Percentiles rank a stretch among this genome's conserved stretches.
Evolutionary conservation across 2,329 filamentous ascomycete species (phyloP).

Genomic region (Calonectria naviculata): DNA sequence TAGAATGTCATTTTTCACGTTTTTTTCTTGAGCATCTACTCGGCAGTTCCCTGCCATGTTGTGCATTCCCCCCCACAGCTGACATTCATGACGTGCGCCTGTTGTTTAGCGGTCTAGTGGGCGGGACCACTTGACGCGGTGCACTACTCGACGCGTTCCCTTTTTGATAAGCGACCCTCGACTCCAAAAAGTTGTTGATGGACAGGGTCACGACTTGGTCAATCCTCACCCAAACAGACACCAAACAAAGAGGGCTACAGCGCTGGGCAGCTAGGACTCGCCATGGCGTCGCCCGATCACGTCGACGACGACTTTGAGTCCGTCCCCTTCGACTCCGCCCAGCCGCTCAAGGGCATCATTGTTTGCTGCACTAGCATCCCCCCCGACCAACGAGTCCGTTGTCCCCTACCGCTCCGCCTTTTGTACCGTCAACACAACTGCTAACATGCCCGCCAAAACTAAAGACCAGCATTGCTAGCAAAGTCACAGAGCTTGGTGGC

Average conservation of each 20-base stretch:
- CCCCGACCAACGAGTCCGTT: slow-evolving; percentile 79
- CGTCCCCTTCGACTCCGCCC: slow-evolving; percentile 63
- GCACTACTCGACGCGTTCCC: slow-evolving; percentile 32
- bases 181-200: slow-evolving; percentile 29
- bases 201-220: slow-evolving; percentile 24
- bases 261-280: slow-evolving; percentile 19
- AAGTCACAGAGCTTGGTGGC: slow-evolving; percentile 85
- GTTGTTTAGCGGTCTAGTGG: not conserved
- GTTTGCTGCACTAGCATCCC: slow-evolving; percentile 90
- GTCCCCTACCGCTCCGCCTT: slow-evolving; percentile 11
- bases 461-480: slow-evolving; percentile 67
- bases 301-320: slow-evolving; percentile 41
- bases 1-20: too few relatives aligned
- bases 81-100: slow-evolving; percentile 1
- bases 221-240: slow-evolving; percentile 26
- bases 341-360: slow-evolving; percentile 77
- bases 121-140: slow-evolving; percentile 38
- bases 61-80: not conserved
- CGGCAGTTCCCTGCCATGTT: not conserved
- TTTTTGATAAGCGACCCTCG: slow-evolving; percentile 13
- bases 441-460: slow-evolving; percentile 6
- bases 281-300: slow-evolving; percentile 43
- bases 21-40: not conserved
- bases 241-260: not conserved
- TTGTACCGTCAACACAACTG: not conserved